Base-by-base conservation (phyloP, 345 rosid genomes). In the Citrus trifoliata region DNA sequence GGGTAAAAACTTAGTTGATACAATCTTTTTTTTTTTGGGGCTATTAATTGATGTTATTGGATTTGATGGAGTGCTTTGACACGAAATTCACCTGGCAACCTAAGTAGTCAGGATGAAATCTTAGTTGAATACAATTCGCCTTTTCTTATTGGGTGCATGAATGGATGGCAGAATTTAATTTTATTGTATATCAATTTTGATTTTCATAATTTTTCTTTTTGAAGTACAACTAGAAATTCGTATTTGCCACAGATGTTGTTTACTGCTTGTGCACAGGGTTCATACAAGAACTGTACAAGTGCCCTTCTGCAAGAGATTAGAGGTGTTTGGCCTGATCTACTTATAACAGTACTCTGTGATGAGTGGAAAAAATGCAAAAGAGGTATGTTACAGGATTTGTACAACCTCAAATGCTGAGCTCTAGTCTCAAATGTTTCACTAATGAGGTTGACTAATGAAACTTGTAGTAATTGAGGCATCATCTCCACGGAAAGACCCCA, bases 361-460 rank as follows among this genome's bases (percentile, higher is more conserved):
- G 98, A 94, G 86, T 97, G 99, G 99, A 92, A 88, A 81, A 90
- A 89, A 83, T 96, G 99, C 90, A 96, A 94, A 88, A 88, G 88
- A 90, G 99, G 99, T 88, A 89, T 75, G 70, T 83, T 42, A 61
- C 22, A 18, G 58, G 58, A 53, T 53, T 53, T 19, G 2, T 62
- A 22, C 71, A 67, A 67, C 59, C 67, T 64, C 70, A 59, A 64
- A 65, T 76, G 27, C 27, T 68, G 46, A 65, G 35, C 67, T 79
- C 71, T 76, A 27, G 68, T 71, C 30, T 82, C 33, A 24, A 72
- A 30, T 56, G 55, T 18, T 76, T 81, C 8, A 53, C 75, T 85
- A 22, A 69, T 67, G 27, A 75, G 9, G 78, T 78, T 82, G 74
- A 55, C 61, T 24, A 71, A 71, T 66, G 63, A 53, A 51, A 21